phyloP scores from a whole-genome alignment of 2,329 filamentous ascomycete genomes.

The Neonectria neomacrospora region DNA sequence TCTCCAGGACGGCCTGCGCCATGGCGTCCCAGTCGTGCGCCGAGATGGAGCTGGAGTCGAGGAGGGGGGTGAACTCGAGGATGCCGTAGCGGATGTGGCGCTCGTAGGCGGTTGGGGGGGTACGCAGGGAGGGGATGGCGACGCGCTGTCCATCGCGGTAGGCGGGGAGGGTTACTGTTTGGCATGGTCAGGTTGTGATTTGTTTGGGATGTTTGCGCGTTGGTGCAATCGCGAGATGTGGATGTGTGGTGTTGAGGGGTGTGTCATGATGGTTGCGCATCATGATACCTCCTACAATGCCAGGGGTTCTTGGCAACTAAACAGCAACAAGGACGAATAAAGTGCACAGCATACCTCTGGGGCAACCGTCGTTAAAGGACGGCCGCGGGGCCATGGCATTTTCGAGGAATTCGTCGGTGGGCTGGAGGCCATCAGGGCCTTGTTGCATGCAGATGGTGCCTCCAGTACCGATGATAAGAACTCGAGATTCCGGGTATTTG shows the following conservation, averaged over 20 bases:
- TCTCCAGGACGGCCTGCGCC: slow-evolving; percentile 79
- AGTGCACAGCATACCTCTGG: slow-evolving; percentile 40
- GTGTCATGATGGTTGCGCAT: slow-evolving; percentile 17
- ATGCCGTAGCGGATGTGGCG: slow-evolving; percentile 86
- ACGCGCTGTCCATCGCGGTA: slow-evolving; percentile 61
- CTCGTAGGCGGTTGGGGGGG: slow-evolving; percentile 82
- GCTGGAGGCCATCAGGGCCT: slow-evolving; percentile 81
- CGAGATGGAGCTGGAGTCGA: slow-evolving; percentile 92
- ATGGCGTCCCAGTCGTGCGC: slow-evolving; percentile 88
- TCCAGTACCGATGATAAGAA: slow-evolving; percentile 91
- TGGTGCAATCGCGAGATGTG: background rate
- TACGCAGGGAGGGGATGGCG: slow-evolving; percentile 76
- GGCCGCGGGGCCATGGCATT: slow-evolving; percentile 84
- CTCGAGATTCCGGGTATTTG: slow-evolving; percentile 76
- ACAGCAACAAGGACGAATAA: background rate
- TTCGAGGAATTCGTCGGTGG: slow-evolving; percentile 82
- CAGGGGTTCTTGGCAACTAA: background rate
- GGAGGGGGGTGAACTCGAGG: slow-evolving; percentile 83
- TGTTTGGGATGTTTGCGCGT: background rate
- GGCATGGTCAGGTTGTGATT: slow-evolving; percentile 3
- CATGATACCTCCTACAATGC: slow-evolving; percentile 15
- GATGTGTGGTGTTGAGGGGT: slow-evolving; percentile 2
- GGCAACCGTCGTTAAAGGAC: slow-evolving; percentile 79
- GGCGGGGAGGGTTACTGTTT: slow-evolving; percentile 60
- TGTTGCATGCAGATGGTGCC: slow-evolving; percentile 93